Evolutionary conservation across 2,329 filamentous ascomycete species (phyloP).

Genomic region (Ascosphaera aggregata): DNA sequence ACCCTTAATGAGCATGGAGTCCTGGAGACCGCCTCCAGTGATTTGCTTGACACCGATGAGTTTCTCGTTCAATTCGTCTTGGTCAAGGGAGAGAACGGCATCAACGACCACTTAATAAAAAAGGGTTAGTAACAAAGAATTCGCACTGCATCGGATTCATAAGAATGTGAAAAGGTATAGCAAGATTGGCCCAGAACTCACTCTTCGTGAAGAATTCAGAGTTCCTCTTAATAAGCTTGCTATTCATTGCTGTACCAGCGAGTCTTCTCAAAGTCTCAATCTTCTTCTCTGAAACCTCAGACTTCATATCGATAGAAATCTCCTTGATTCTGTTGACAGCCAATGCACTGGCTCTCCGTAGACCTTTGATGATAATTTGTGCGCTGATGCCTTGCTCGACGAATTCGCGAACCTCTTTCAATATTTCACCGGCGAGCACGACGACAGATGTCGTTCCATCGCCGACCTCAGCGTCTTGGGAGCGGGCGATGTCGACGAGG

Average conservation of each 20-base stretch:
- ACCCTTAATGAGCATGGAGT: conserved; percentile 90
- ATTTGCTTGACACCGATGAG: conserved; percentile 98
- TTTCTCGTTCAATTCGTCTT: conserved; percentile 93
- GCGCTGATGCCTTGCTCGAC: conserved; percentile 94
- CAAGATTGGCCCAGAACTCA: conserved; percentile 21
- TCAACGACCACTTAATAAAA: conserved; percentile 67
- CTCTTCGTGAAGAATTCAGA: conserved; percentile 94
- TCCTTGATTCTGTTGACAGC: conserved; percentile 99
- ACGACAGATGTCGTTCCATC: conserved; percentile 97
- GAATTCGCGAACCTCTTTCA: conserved; percentile 90
- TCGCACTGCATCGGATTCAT: conserved; percentile 1
- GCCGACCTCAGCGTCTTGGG: conserved; percentile 96
- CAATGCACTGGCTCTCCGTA: conserved; percentile 68
- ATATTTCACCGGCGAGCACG: conserved; percentile 85
- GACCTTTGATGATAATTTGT: conserved; percentile 90
- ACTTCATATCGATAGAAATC: conserved; percentile 46
- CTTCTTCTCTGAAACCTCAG: conserved; percentile 68
- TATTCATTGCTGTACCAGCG: conserved; percentile 93
- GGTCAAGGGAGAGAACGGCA: conserved; percentile 81
- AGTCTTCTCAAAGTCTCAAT: conserved; percentile 75
- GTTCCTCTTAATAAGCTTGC: conserved; percentile 97
- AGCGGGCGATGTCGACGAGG: conserved; percentile 92
- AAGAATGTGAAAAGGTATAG: conserved; percentile 3
- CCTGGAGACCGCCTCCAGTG: conserved; percentile 82
- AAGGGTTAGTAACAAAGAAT: conserved; percentile 3